Conservation (phyloP, 176 grass and related monocot species). For the Aegilops tauschii region DNA sequence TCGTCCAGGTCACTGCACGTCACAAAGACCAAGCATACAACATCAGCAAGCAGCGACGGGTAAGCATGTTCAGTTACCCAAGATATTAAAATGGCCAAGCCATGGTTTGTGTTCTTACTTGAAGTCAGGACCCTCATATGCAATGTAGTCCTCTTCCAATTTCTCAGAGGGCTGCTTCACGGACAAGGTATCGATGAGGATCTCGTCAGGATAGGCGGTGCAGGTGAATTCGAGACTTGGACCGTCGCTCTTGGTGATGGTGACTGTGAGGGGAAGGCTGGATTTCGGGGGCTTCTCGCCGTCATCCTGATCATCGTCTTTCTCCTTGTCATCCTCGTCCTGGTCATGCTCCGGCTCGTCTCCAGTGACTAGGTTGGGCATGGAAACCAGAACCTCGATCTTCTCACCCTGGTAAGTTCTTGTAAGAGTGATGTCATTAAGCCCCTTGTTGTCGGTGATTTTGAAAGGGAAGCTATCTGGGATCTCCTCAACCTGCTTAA, state of each 20-base stretch:
- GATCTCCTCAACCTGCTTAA: slow-evolving; percentile 63
- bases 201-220: slow-evolving; percentile 80
- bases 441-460: slow-evolving; percentile 63
- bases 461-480: slow-evolving; percentile 81
- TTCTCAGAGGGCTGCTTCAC: slow-evolving; percentile 28
- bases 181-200: slow-evolving; percentile 75
- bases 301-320: slow-evolving; percentile 27
- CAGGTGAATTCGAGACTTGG: slow-evolving; percentile 69
- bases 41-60: not conserved
- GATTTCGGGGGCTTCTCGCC: slow-evolving; percentile 39
- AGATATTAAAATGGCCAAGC: not conserved
- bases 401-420: slow-evolving; percentile 72
- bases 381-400: slow-evolving; percentile 68
- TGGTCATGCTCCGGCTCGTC: slow-evolving; percentile 62
- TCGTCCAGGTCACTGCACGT: slow-evolving; percentile 82
- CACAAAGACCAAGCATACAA: not conserved
- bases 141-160: slow-evolving; percentile 44
- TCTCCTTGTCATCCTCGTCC: slow-evolving; percentile 8
- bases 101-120: slow-evolving; percentile 39
- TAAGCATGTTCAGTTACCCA: not conserved
- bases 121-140: slow-evolving; percentile 95
- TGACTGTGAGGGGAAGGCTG: slow-evolving; percentile 64
- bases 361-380: slow-evolving; percentile 81
- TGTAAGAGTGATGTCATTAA: slow-evolving; percentile 50
- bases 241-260: slow-evolving; percentile 50